Evolutionary conservation across 1,284 basidiomycete genomes (phyloP), one percentile per base, ranked within the genome.

Genomic region (Xerocomus minutiporus): DNA sequence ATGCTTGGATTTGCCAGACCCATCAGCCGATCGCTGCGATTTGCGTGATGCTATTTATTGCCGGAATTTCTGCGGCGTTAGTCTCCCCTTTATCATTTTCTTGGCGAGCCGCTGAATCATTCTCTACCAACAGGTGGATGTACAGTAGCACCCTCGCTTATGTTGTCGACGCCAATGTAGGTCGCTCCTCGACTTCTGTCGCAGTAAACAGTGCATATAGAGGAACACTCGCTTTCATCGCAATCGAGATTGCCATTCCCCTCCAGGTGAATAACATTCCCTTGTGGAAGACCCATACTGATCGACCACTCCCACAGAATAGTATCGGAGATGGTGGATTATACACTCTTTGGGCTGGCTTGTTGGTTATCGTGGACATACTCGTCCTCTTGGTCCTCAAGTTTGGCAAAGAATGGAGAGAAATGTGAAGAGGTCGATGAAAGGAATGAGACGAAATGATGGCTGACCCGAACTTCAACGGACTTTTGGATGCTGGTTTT

Each of bases 101-200:
- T 2, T 31, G 44, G 48, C 26, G 6, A 8, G 2, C 4, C 6
- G 12, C 45, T 61, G 7, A 61, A 36, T n/a, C 7, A 3, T 20
- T 51, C 50, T 42, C 20, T 25, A 7, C 17, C 4, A 8, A 46
- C 40, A 87, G 86, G 50, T 87, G 81, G 77, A 79, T 81, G 28
- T 89, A 86, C 64, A 71, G 82, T 2, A 85, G 81, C 53, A 84
- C 83, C 2, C 74, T 93, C 23, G 82, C 87, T 0, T 91, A 89
- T 62, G 79, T 90, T 48, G 84, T 90, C 7, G 90, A 93, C 62
- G 82, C 88, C 6, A 92, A 92, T 61, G 69, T 72, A 4, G 90
- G 90, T 4, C 78, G 86, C 5, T 86, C 86, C 0, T 84, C 86
- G 0, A 82, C 79, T 8, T 87, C 86, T 1, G 81, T 88, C 8